These are phyloP conservation scores for Cladosporium sp. DNA, from an alignment of 2,329 filamentous ascomycete genomes.

Conservation along the genomic window DNA sequence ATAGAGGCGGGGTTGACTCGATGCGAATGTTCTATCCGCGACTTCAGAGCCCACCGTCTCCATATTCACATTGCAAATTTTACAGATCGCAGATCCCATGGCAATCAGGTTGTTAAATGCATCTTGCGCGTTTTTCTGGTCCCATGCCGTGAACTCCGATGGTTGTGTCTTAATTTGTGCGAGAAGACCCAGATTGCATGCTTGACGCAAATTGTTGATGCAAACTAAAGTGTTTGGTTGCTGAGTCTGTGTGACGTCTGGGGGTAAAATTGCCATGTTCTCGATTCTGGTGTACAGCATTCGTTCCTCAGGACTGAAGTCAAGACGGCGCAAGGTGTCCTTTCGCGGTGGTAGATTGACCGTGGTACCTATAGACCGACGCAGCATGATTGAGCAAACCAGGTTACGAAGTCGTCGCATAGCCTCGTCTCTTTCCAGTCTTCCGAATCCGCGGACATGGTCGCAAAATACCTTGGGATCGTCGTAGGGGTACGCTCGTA, in stretches of 20 bases:
- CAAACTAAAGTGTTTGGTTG: neutral
- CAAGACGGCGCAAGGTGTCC: no score
- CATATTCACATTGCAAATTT: no score
- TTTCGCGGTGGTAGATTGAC: slow-evolving; percentile 42
- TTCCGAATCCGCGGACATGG: neutral
- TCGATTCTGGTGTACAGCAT: no score
- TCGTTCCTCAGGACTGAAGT: no score
- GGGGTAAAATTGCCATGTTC: no score
- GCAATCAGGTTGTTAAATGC: no score
- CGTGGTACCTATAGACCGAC: slow-evolving; percentile 2
- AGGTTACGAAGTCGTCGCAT: slow-evolving; percentile 7
- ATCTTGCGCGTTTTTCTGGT: no score
- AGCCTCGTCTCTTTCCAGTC: neutral
- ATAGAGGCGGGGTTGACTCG: no score
- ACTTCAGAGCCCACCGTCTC: no score
- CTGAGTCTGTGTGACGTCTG: slow-evolving; percentile 32
- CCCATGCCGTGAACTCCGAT: neutral
- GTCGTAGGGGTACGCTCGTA: neutral
- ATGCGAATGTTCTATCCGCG: no score
- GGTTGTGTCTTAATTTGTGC: neutral
- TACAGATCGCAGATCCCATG: no score
- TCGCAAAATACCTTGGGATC: neutral
- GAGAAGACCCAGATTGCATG: slow-evolving; percentile 22
- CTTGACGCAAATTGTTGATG: slow-evolving; percentile 24
- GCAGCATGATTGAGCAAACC: neutral